Evolutionary conservation across 495 filamentous ascomycete species (phyloP), one percentile per base, ranked within the genome.

Genomic region (Neurospora sp.): DNA sequence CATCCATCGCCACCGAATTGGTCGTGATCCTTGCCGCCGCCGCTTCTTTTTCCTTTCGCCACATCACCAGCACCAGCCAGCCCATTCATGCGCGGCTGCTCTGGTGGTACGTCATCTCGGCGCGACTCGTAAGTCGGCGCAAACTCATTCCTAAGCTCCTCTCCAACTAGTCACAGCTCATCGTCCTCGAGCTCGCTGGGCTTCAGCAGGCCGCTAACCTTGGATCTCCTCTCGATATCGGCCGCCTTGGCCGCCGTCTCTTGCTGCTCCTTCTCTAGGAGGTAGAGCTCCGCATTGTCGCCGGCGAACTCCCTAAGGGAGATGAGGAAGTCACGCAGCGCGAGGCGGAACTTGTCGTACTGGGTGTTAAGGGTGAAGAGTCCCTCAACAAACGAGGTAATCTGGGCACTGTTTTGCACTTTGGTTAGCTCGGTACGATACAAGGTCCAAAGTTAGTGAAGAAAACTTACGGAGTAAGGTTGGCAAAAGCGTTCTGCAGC

Each of bases 261-360:
- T 71, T 91, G 90, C 77, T 93, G 90, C 80, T 98, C 96, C 74
- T 96, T 90, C 79, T 98, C 96, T 70, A 98, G 94, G 4, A 93
- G 91, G 82, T 91, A 99, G n/a, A 99, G 87, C 76, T 98, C 96
- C 7, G 95, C 91, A 78, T 94, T 96, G 81, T 94, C 89, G 69
- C 93, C 96, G 14, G 92, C 93, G 77, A 98, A 98, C 82, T 99
- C 96, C 82, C 97, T 97, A 71, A 99, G 83, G 38, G 94, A 94
- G 76, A 99, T 97, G 71, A 99, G 83, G 88, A 99, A 99, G 80
- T 99, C 96, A 72, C 96, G 93, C 68, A 98, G 87, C 71, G 94
- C 91, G 48, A 96, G 89, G 82, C 97, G 97, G 89, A 98, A 98
- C 77, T 91, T 91, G 78, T 90, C 89, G 71, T 95, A 87, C 72